phyloP scores from a whole-genome alignment of 1,139 yeast genomes.

The Zhuliangozyma parablackwelliae region DNA sequence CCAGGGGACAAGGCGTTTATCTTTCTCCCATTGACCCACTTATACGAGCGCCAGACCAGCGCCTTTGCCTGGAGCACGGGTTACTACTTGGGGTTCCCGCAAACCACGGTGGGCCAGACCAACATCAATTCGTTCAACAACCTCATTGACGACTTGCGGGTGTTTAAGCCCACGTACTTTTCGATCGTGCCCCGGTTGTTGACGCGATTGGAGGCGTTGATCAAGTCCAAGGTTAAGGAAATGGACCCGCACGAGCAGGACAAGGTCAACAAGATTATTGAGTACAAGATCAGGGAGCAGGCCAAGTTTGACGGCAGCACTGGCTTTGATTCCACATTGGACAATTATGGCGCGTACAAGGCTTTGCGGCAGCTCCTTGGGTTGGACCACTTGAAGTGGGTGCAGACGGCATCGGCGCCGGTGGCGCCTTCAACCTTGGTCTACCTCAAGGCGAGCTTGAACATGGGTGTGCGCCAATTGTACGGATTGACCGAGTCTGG shows the following conservation, averaged over 20 bases:
- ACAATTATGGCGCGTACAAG: conserved; percentile 21
- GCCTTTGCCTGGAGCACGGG: conserved; percentile 31
- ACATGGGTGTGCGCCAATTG: conserved; percentile 31
- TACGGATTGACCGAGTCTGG: conserved; percentile 38
- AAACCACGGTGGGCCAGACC: conserved; percentile 16
- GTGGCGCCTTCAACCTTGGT: conserved; percentile 27
- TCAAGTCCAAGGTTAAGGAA: conserved; percentile 29
- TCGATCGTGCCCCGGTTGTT: conserved; percentile 32
- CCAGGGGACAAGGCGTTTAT: conserved; percentile 17
- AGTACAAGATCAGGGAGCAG: conserved; percentile 24
- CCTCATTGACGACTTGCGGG: conserved; percentile 24
- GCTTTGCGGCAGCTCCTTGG: conserved; percentile 26
- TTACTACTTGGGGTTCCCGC: conserved; percentile 41
- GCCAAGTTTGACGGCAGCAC: conserved; percentile 19
- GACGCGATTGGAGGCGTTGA: conserved; percentile 33
- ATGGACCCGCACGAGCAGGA: conserved; percentile 13
- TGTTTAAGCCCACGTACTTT: conserved; percentile 29
- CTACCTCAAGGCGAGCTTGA: conserved; percentile 30
- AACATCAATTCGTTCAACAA: conserved; percentile 11
- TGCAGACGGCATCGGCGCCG: conserved; percentile 36
- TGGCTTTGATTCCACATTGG: conserved; percentile 20
- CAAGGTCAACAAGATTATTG: conserved; percentile 16
- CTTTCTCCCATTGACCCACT: conserved; percentile 35
- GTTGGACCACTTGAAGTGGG: conserved; percentile 20
- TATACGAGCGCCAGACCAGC: conserved; percentile 31